These are phyloP conservation scores for Termitomyces sp. DNA, from an alignment of 768 basidiomycete species.

Conservation along the genomic window DNA sequence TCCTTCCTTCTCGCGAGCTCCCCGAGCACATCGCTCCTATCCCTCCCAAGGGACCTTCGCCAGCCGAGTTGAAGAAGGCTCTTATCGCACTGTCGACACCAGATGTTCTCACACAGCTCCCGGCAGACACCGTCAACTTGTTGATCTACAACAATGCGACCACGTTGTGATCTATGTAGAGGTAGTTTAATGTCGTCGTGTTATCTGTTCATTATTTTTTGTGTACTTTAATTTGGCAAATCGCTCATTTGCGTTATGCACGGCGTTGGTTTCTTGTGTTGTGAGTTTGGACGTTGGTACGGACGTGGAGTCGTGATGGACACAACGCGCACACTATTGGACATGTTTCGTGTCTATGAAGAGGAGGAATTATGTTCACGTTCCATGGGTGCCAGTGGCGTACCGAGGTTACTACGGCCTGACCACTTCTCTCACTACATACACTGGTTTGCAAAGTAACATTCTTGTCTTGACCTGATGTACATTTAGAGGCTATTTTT, in stretches of 20 bases:
- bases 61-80: conserved; percentile 74
- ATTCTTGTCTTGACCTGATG: no score
- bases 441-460: no score
- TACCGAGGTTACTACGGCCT: no score
- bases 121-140: conserved; percentile 58
- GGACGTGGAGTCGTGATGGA: no score
- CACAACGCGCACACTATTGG: no score
- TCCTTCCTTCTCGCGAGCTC: conserved; percentile 49
- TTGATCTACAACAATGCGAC: conserved; percentile 84
- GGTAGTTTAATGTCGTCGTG: conserved; percentile 6
- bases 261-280: no score
- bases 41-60: conserved; percentile 48
- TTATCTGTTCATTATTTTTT: conserved; percentile 2
- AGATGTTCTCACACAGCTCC: conserved; percentile 47
- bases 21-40: conserved; percentile 40
- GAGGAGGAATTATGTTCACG: no score
- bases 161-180: conserved; percentile 8
- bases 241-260: neutral
- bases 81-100: conserved; percentile 57
- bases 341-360: no score
- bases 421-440: no score
- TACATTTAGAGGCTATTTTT: no score
- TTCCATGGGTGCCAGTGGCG: no score
- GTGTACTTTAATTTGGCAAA: conserved; percentile 8
- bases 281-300: no score